Conservation (phyloP, 202 grass and related monocot species). For the Zizania palustris region DNA sequence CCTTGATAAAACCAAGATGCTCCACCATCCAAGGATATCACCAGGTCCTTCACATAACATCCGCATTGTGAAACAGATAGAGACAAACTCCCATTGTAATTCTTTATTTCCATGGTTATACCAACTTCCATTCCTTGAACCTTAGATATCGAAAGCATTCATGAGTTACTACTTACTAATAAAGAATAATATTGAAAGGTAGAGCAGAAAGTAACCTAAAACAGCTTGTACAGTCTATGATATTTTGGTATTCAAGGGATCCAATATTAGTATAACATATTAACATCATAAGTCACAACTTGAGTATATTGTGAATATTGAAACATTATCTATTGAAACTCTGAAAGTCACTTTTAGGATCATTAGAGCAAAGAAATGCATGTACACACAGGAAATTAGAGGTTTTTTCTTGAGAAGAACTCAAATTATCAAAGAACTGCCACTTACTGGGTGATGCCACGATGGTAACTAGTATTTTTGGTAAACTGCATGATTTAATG, state of each 20-base stretch:
- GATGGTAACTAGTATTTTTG: neutral
- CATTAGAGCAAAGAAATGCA: constrained; percentile 12
- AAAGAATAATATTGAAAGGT: constrained; percentile 12
- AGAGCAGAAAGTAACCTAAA: constrained; percentile 18
- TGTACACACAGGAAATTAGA: constrained; percentile 4
- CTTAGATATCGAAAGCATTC: constrained; percentile 53
- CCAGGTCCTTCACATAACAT: constrained; percentile 74
- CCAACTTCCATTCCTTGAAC: constrained; percentile 97
- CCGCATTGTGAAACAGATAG: constrained; percentile 65
- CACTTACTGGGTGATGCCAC: neutral
- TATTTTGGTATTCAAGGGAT: constrained; percentile 11
- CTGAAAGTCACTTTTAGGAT: neutral
- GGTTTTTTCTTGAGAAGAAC: neutral
- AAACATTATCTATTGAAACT: neutral
- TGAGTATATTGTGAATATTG: constrained; percentile 2
- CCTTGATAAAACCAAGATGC: constrained; percentile 99
- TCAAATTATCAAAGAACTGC: neutral
- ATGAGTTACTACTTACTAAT: constrained; percentile 41
- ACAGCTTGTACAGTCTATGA: neutral
- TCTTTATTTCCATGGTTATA: constrained; percentile 76
- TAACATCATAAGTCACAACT: neutral
- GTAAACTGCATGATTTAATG: neutral
- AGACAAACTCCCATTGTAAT: constrained; percentile 70
- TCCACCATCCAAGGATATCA: constrained; percentile 85
- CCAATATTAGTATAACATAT: neutral